A percentile compares a stretch with the other conserved stretches of the same genome.
phyloP scores from a whole-genome alignment of 192 early-diverging fungal genomes.

The Entomortierella chlamydospora region DNA sequence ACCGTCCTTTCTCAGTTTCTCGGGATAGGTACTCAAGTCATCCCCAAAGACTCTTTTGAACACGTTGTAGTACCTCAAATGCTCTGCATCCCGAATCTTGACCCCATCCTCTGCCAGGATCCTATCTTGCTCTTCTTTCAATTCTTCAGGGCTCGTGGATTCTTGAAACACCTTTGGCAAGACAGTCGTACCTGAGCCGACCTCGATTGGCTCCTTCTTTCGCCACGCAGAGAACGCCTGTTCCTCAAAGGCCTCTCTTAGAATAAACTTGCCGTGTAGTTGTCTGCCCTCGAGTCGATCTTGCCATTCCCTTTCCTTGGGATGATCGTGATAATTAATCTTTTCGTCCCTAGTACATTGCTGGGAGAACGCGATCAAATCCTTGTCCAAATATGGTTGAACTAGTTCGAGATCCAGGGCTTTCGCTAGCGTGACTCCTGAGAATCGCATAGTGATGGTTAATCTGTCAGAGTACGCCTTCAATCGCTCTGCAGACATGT shows the following conservation, averaged over 20 bases:
- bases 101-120: slow-evolving; percentile 60
- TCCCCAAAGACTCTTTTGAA: slow-evolving; percentile 62
- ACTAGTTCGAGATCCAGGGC: slow-evolving; percentile 56
- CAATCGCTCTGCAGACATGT: slow-evolving; percentile 60
- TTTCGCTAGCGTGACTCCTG: slow-evolving; percentile 60
- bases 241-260: slow-evolving; percentile 69
- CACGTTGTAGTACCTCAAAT: slow-evolving; percentile 68
- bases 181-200: slow-evolving; percentile 68
- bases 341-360: slow-evolving; percentile 50
- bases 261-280: slow-evolving; percentile 67
- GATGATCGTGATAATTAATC: slow-evolving; percentile 55
- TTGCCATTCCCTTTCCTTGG: slow-evolving; percentile 37
- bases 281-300: slow-evolving; percentile 31
- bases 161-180: slow-evolving; percentile 62
- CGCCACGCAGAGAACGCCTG: slow-evolving; percentile 69
- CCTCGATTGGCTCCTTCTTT: slow-evolving; percentile 77
- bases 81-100: slow-evolving; percentile 71
- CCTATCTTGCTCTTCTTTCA: slow-evolving; percentile 35
- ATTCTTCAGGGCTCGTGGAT: slow-evolving; percentile 29
- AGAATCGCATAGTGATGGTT: slow-evolving; percentile 63
- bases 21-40: slow-evolving; percentile 20
- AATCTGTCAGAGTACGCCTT: slow-evolving; percentile 61
- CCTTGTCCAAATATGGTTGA: slow-evolving; percentile 69
- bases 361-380: slow-evolving; percentile 66
- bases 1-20: slow-evolving; percentile 54